Percentiles rank a stretch among this genome's conserved stretches.
Evolutionary conservation across 108 stramenopile species (phyloP).

Genomic region (Pseudonitzschia multiseries): DNA sequence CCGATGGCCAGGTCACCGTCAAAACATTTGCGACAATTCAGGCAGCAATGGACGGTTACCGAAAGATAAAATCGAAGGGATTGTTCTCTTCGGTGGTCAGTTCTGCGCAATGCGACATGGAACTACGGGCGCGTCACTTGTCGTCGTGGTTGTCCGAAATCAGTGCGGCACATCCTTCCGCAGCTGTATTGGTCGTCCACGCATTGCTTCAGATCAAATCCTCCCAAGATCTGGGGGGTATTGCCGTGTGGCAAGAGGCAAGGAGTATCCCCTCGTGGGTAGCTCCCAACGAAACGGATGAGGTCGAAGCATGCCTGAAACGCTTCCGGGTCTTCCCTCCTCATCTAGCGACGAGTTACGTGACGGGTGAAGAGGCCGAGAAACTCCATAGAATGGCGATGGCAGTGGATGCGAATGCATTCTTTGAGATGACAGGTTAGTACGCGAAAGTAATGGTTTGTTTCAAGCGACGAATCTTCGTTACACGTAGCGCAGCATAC

Average conservation of each 20-base stretch:
- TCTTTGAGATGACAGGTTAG: constrained; percentile 59
- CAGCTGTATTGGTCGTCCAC: constrained; percentile 75
- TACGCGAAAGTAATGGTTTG: background rate
- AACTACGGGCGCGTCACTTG: constrained; percentile 67
- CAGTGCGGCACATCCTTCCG: constrained; percentile 75
- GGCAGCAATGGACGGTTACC: constrained; percentile 69
- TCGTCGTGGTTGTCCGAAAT: constrained; percentile 78
- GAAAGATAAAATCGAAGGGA: constrained; percentile 63
- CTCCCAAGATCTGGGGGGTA: constrained; percentile 63
- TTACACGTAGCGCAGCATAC: constrained; percentile 1
- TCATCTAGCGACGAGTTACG: constrained; percentile 71
- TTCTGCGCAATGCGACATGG: constrained; percentile 65
- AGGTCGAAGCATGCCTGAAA: constrained; percentile 45
- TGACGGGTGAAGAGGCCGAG: constrained; percentile 75
- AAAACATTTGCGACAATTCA: constrained; percentile 54
- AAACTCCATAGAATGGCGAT: constrained; percentile 56
- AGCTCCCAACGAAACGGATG: constrained; percentile 31
- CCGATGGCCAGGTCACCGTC: constrained; percentile 81
- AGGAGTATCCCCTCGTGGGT: constrained; percentile 78
- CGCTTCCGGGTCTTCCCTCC: constrained; percentile 77
- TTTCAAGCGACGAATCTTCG: too few species aligned
- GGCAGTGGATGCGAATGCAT: constrained; percentile 38
- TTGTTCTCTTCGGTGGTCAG: constrained; percentile 80
- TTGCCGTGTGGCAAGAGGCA: constrained; percentile 73
- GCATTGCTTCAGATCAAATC: constrained; percentile 75